A percentile compares a stretch with the other conserved stretches of the same genome.
These are phyloP conservation scores for Corniculantispora saksenae DNA, from an alignment of 2,329 filamentous ascomycete species.

Conservation along the genomic window DNA sequence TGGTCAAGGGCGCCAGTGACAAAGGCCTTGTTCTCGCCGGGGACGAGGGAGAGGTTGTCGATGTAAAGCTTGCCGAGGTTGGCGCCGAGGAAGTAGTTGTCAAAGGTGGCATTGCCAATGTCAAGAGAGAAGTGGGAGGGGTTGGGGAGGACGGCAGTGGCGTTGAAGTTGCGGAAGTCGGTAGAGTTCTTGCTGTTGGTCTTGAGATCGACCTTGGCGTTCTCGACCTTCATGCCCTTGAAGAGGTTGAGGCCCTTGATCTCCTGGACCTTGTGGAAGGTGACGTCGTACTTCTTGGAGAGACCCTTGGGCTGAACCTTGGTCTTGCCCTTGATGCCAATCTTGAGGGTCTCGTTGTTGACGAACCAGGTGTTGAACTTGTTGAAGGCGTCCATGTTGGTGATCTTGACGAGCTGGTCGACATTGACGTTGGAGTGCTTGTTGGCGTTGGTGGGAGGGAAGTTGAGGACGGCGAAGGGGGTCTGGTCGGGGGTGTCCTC, in stretches of 20 bases:
- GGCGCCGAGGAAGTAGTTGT: slow-evolving; percentile 54
- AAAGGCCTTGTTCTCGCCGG: slow-evolving; percentile 58
- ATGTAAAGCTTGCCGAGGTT: slow-evolving; percentile 59
- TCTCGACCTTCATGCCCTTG: slow-evolving; percentile 52
- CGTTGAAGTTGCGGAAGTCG: slow-evolving; percentile 58
- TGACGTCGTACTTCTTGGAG: slow-evolving; percentile 47
- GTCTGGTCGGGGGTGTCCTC: slow-evolving; percentile 48
- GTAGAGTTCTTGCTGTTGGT: slow-evolving; percentile 37
- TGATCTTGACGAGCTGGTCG: slow-evolving; percentile 49
- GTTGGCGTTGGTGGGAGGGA: slow-evolving; percentile 53
- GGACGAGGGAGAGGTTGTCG: slow-evolving; percentile 57
- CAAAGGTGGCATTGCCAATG: slow-evolving; percentile 65
- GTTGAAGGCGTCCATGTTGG: slow-evolving; percentile 50
- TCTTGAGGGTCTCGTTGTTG: slow-evolving; percentile 48
- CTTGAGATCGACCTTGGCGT: slow-evolving; percentile 48
- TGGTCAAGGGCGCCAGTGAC: slow-evolving; percentile 58
- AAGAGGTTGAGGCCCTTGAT: slow-evolving; percentile 58
- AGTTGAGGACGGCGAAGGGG: slow-evolving; percentile 52
- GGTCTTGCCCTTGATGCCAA: slow-evolving; percentile 55
- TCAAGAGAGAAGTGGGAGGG: slow-evolving; percentile 63
- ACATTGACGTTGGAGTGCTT: slow-evolving; percentile 54
- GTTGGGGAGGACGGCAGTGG: slow-evolving; percentile 62
- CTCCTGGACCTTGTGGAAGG: slow-evolving; percentile 57
- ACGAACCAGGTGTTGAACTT: slow-evolving; percentile 58
- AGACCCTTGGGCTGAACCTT: slow-evolving; percentile 53